Conservation (phyloP, 371 early-diverging fungal species). For the Saksenaea vasiformis region DNA sequence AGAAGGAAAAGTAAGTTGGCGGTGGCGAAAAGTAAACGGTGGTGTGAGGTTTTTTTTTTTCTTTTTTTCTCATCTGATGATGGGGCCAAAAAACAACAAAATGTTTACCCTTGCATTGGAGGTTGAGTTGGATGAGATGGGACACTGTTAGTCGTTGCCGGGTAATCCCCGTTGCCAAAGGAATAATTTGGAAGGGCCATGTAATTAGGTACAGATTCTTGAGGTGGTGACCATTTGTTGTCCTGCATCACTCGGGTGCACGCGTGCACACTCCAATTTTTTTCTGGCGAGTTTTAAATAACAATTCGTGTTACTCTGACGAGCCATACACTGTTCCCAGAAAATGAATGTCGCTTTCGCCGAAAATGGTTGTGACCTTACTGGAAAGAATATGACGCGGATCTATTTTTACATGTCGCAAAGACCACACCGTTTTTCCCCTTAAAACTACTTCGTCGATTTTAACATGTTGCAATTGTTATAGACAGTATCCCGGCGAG, state of each 20-base stretch:
- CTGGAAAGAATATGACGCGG: no score
- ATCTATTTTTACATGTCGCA: no score
- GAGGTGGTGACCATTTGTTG: constrained; percentile 28
- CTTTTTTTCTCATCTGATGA: constrained; percentile 9
- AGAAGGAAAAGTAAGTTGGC: no score
- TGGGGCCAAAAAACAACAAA: background rate
- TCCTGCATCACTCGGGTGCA: constrained; percentile 18
- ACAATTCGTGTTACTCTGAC: no score
- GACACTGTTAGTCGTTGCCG: background rate
- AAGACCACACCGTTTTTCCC: no score
- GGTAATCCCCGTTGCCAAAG: constrained; percentile 16
- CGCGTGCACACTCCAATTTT: background rate
- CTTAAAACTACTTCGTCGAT: no score
- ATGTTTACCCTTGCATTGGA: constrained; percentile 19
- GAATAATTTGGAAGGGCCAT: constrained; percentile 14
- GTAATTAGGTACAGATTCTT: constrained; percentile 16
- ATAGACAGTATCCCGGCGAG: no score
- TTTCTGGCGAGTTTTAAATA: background rate
- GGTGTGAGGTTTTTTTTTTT: background rate
- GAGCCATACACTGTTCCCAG: no score
- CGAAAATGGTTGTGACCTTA: no score
- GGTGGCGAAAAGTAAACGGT: background rate
- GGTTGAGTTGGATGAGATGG: constrained; percentile 7
- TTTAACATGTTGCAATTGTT: no score
- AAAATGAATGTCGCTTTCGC: no score